Evolutionary conservation across 192 early-diverging fungal genomes (phyloP), one percentile per base, ranked within the genome.

Genomic region (Ambispora gerdemannii): DNA sequence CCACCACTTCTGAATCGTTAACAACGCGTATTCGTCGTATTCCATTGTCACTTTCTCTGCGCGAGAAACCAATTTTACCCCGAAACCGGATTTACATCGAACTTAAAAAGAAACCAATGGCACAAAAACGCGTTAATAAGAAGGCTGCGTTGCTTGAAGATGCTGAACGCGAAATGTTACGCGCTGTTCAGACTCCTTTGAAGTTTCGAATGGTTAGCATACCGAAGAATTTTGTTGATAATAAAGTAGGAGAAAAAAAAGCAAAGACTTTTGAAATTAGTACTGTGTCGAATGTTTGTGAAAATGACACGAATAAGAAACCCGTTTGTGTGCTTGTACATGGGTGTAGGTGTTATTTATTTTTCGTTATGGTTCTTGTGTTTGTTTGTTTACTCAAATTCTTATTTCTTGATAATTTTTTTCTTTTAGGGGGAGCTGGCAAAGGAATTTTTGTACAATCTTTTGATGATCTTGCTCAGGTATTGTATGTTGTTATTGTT

Each of bases 281-380:
- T 47, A 73, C 58, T 35, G 63, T 73, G 20, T 73, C 72, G 30
- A 66, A 50, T 17, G 35, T 50, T 17, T 10, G 7, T 15, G 7
- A 43, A 10, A 15, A 35, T n/a, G 27, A n/a, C 3, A 63, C 64
- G 11, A 27, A 24, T 7, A 24, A 65, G 24, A 72, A 72, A 32
- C 72, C 72, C 0, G 63, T 63, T 61, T 28, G 50, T 3, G 59
- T 73, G 1, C 72, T 73, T 1, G 51, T 73, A 0, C 72, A 73
- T 55, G 72, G 72, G 65, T 73, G 72, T 73, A 66, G 53, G 28
- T 4, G 60, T n/a, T n/a, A n/a, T n/a, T n/a, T n/a, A n/a, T n/a
- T n/a, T n/a, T n/a, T n/a, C n/a, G n/a, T n/a, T 22, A 28, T 32
- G 24, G 27, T 13, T 36, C 20, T 20, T 22, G 20, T 27, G 17